phyloP scores from a whole-genome alignment of 2,329 filamentous ascomycete species.

The Colletotrichum sp. region DNA sequence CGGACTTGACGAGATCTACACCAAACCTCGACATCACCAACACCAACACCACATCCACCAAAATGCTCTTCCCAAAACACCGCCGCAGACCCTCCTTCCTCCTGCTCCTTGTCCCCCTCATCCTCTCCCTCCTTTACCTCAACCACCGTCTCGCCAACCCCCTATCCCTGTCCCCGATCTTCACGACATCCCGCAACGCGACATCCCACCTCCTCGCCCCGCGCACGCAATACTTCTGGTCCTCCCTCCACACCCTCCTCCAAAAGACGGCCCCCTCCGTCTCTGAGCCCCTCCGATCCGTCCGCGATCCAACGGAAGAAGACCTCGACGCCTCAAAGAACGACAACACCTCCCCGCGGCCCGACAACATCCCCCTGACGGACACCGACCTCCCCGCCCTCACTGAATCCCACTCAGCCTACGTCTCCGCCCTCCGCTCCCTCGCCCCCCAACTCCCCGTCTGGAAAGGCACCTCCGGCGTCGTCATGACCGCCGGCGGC shows the following conservation, averaged over 20 bases:
- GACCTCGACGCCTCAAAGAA: slow-evolving; percentile 13
- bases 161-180: neutral
- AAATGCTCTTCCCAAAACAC: neutral
- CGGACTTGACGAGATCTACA: neutral
- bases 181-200: neutral
- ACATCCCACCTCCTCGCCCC: slow-evolving; percentile 12
- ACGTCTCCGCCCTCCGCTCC: slow-evolving; percentile 34
- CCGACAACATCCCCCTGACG: slow-evolving; percentile 8
- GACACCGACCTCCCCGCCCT: neutral
- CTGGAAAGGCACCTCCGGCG: slow-evolving; percentile 39
- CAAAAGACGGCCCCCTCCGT: neutral
- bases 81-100: neutral
- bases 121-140: neutral
- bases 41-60: neutral
- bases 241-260: slow-evolving; percentile 2
- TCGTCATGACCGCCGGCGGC: slow-evolving; percentile 55
- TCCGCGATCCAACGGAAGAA: neutral
- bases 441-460: slow-evolving; percentile 36
- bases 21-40: neutral
- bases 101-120: neutral
- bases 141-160: neutral
- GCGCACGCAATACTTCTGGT: slow-evolving; percentile 12
- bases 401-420: slow-evolving; percentile 23
- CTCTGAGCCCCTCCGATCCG: neutral
- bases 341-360: slow-evolving; percentile 9